Percentiles rank a stretch among this genome's conserved stretches.
These are phyloP conservation scores for Tranzscheliella williamsii DNA, from an alignment of 1,284 basidiomycete genomes.

Conservation along the genomic window DNA sequence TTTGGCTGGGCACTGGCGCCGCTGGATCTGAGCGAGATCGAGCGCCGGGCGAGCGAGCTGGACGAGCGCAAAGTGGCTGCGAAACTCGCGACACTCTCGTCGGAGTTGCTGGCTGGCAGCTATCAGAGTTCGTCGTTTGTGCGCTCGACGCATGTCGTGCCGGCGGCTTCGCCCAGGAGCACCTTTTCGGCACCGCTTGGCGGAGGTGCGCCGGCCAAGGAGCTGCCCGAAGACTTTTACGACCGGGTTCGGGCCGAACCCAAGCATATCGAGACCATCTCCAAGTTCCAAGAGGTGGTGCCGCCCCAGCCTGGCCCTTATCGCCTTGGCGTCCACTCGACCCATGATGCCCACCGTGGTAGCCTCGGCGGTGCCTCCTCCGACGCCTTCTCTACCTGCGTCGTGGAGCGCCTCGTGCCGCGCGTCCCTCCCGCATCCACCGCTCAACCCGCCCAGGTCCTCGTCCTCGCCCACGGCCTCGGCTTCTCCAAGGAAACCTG, in stretches of 20 bases:
- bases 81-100: conserved; percentile 21
- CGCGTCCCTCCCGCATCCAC: conserved; percentile 18
- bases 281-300: neutral
- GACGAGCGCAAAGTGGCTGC: conserved; percentile 31
- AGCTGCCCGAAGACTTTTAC: conserved; percentile 28
- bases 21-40: conserved; percentile 32
- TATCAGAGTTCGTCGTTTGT: conserved; percentile 17
- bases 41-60: conserved; percentile 19
- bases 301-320: neutral
- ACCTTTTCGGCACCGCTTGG: conserved; percentile 33
- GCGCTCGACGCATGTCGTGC: conserved; percentile 32
- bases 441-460: conserved; percentile 30
- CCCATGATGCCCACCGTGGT: neutral
- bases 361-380: too few species aligned
- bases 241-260: conserved; percentile 33
- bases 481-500: conserved; percentile 35
- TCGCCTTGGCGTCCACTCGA: neutral
- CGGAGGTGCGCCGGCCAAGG: conserved; percentile 21
- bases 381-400: conserved; percentile 25
- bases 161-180: conserved; percentile 26
- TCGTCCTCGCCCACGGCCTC: conserved; percentile 30
- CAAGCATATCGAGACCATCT: conserved; percentile 1
- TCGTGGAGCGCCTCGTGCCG: conserved; percentile 32
- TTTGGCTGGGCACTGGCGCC: conserved; percentile 33
- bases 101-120: conserved; percentile 24